A percentile compares a stretch with the other conserved stretches of the same genome.
Conservation (phyloP, 345 rosid genomes). For the Euclidium syriacum region DNA sequence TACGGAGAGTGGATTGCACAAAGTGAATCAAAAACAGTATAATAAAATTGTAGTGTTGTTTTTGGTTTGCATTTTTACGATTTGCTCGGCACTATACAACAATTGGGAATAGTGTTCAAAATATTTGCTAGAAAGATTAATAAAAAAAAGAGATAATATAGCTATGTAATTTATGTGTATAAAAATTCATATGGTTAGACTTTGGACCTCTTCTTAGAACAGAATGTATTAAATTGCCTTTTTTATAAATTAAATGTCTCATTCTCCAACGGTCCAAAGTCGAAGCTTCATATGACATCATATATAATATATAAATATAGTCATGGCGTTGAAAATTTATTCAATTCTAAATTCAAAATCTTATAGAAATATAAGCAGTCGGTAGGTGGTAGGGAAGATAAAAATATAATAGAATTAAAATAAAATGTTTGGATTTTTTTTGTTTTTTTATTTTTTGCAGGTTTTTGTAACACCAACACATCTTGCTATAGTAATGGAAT, state of each 20-base stretch:
- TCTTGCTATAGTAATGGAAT: conserved; percentile 88
- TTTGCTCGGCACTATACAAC: too few relatives aligned
- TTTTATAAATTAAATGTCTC: neutral
- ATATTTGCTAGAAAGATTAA: neutral
- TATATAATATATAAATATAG: neutral
- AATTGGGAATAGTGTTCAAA: too few relatives aligned
- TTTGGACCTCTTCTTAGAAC: conserved; percentile 24
- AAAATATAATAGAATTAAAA: neutral
- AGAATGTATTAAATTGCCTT: neutral
- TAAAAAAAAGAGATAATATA: neutral
- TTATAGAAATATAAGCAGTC: neutral
- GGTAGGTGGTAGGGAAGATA: neutral
- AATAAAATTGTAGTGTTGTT: too few relatives aligned
- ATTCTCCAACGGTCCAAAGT: conserved; percentile 21
- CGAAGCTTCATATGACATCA: conserved; percentile 16
- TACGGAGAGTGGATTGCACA: too few relatives aligned
- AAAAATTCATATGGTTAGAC: conserved; percentile 9
- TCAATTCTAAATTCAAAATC: neutral
- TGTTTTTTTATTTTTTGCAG: conserved; percentile 24
- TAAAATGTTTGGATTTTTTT: neutral
- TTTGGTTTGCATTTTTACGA: too few relatives aligned
- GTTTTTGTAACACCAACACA: conserved; percentile 79
- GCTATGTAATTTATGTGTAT: conserved; percentile 8
- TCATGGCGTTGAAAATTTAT: conserved; percentile 24
- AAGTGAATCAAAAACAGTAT: too few relatives aligned